A percentile compares a stretch with the other conserved stretches of the same genome.
These are phyloP conservation scores for Globisporangium spinosum DNA, from an alignment of 352 stramenopile genomes.

Conservation along the genomic window DNA sequence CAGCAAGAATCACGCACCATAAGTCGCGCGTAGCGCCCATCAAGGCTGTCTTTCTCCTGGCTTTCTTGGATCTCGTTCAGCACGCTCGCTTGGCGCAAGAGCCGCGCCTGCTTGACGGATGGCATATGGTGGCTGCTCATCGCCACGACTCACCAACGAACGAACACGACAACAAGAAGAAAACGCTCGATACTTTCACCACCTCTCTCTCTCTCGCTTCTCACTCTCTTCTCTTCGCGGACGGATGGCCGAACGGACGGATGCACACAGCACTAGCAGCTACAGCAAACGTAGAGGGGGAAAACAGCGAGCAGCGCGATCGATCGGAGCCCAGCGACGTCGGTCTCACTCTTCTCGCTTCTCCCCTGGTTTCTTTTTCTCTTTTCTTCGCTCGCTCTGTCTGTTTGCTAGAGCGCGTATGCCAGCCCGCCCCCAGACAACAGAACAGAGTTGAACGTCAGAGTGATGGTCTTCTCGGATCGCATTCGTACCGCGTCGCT, in stretches of 20 bases:
- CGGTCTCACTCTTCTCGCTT: not conserved
- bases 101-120: constrained; percentile 21
- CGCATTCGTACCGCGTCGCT: not conserved
- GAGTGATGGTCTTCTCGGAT: constrained; percentile 16
- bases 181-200: not conserved
- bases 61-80: constrained; percentile 76
- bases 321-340: not conserved
- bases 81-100: constrained; percentile 68
- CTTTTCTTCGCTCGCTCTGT: not conserved
- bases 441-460: not conserved
- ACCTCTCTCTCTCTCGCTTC: not conserved
- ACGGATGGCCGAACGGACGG: not conserved
- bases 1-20: constrained; percentile 39
- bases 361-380: constrained; percentile 5
- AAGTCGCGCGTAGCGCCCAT: constrained; percentile 66
- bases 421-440: not conserved
- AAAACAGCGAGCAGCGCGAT: not conserved
- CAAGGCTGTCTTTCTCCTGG: constrained; percentile 69
- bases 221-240: not conserved
- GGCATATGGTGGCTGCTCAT: constrained; percentile 27
- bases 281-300: not conserved
- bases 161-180: not conserved
- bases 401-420: not conserved
- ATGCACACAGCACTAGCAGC: not conserved
- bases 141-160: constrained; percentile 2